A percentile compares a stretch with the other conserved stretches of the same genome.
phyloP scores from a whole-genome alignment of 257 asterid species.

The Nicotiana paniculata region DNA sequence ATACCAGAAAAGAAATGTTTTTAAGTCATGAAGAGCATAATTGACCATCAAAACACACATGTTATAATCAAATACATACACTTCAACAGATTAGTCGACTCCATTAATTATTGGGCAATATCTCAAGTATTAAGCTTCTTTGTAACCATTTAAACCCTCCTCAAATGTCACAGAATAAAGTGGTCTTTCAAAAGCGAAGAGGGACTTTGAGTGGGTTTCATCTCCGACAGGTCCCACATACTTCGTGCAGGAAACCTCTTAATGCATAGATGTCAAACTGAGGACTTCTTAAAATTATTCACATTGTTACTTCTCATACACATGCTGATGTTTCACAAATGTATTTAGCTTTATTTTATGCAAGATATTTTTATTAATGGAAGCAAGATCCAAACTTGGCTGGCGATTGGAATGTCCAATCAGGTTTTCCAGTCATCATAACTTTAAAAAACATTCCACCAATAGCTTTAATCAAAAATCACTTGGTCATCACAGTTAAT shows the following conservation, averaged over 20 bases:
- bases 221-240: background rate
- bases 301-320: background rate
- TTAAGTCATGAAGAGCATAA: background rate
- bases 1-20: background rate
- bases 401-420: no score
- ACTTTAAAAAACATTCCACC: background rate
- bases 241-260: background rate
- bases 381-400: no score
- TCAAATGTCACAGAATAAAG: background rate
- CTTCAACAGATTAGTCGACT: background rate
- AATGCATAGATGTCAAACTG: background rate
- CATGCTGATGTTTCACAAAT: background rate
- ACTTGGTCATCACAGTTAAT: background rate
- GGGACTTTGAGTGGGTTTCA: background rate
- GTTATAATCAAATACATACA: background rate
- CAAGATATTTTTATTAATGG: no score
- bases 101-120: background rate
- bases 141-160: background rate
- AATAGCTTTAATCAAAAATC: background rate
- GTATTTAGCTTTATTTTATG: no score
- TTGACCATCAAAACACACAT: background rate
- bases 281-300: background rate
- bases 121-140: background rate
- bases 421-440: background rate
- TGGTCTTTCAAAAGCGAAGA: background rate